Evolutionary conservation across 352 stramenopile genomes (phyloP), one percentile per base, ranked within the genome.

Genomic region (Globisporangium cederbergense): DNA sequence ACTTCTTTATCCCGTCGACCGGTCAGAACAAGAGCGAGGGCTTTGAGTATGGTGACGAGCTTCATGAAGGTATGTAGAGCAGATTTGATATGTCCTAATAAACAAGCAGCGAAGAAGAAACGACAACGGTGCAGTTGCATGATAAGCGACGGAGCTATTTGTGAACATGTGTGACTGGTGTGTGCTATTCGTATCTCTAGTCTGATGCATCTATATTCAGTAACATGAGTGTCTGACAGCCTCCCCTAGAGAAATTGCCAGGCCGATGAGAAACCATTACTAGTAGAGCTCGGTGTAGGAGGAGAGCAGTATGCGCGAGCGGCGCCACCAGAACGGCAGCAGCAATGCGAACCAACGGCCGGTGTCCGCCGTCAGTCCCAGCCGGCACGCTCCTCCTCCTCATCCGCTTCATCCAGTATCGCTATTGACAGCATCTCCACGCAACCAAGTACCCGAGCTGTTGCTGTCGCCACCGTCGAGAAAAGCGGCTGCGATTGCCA

Each of bases 261-360:
- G 36, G 9, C 10, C 14, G 9, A 47, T 11, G n/a, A 10, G 13
- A 59, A 47, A n/a, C 6, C 55, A 16, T 5, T 16, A 60, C 32
- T n/a, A 28, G 10, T 32, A 16, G 52, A 13, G 55, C 8, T n/a
- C 25, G 16, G 25, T 13, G 11, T 20, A 18, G 11, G 22, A 11
- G 22, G 43, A 30, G 51, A 40, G 32, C 9, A 36, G 20, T 18
- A 81, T 86, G 71, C 68, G 79, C 42, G 74, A 78, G 61, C 76
- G 78, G 22, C 76, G 80, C 5, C 80, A 87, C 51, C 60, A 73
- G 22, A 89, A 72, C 32, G 80, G 80, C 64, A 83, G 67, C 47
- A 88, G 78, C 73, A 89, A 89, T 36, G 71, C 69, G 9, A 20
- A 62, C n/a, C 62, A 70, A 18, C 64, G 30, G 2, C 50, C 57